Percentiles rank a stretch among this genome's conserved stretches.
Conservation (phyloP, 805 yeast species). For the Zygosaccharomyces lentus region DNA sequence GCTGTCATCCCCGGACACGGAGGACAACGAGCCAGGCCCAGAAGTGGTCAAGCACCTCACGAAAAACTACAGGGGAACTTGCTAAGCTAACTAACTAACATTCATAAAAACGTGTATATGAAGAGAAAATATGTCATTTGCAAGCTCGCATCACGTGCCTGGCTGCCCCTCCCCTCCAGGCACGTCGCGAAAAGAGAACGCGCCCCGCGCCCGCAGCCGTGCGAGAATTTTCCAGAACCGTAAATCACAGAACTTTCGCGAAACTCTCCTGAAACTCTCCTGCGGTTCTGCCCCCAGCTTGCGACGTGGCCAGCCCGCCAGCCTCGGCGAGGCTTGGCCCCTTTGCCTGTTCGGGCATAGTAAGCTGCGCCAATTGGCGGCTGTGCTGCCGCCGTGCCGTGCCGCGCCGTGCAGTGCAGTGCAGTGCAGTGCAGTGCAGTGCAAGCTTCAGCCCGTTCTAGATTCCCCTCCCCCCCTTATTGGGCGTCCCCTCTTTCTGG, state of each 20-base stretch:
- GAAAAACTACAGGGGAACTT: conserved; percentile 33
- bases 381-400: not conserved
- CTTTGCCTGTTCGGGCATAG: not conserved
- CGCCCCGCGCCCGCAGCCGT: too few species aligned
- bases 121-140: too few species aligned
- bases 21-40: not conserved
- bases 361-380: not conserved
- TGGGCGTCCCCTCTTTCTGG: conserved; percentile 1
- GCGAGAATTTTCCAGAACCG: too few species aligned
- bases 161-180: too few species aligned
- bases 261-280: too few species aligned
- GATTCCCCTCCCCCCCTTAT: not conserved
- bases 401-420: not conserved
- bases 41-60: conserved; percentile 11
- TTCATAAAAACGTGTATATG: too few species aligned
- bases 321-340: not conserved
- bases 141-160: too few species aligned
- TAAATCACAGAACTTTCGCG: too few species aligned
- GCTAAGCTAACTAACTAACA: conserved; percentile 10
- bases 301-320: not conserved
- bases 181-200: too few species aligned
- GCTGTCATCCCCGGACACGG: conserved; percentile 24
- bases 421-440: not conserved
- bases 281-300: too few species aligned
- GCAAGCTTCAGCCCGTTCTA: not conserved